Evolutionary conservation across 331 rosid genomes (phyloP), one percentile per base, ranked within the genome.

Genomic region (Pyrus hybrid): DNA sequence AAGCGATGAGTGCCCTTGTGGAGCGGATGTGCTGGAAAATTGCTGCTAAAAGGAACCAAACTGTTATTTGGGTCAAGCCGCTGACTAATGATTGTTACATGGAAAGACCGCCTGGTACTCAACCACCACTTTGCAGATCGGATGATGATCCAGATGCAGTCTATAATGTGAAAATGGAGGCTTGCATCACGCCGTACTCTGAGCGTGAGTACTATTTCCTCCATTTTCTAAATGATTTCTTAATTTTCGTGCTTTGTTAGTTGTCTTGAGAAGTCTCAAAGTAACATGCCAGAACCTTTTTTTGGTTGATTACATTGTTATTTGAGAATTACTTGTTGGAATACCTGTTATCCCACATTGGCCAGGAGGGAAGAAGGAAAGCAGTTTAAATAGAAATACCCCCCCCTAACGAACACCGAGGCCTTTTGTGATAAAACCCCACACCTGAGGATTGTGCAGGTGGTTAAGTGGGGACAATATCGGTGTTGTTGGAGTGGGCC

Each of bases 1-100:
- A 71, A 83, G 85, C 86, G 79, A 95, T 95, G 99, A 92, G 98
- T 80, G 84, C 84, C 70, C 96, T 95, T 73, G 98, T 95, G 82
- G 86, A 83, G 47, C 91, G 96, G 25, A 95, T 92, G 98, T 95
- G 99, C 80, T 95, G 99, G 99, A 87, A 62, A 86, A 74, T 95
- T 66, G 99, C 98, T 76, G 72, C 88, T 47, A 95, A 95, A 82
- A 88, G 33, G 84, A 82, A 95, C 77, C 99, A 95, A 84, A 95
- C 99, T 77, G 99, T 95, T 71, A 88, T 95, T 54, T 95, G 99
- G 99, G 78, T 56, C 63, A 81, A 81, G 71, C 85, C 85, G 3
- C 47, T 81, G 75, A 81, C 76, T 20, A 81, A 81, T 56, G 82
- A 81, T 54, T 77, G 85, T 49, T 81, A 77, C 82, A 33, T 60